Base-by-base conservation (phyloP, 108 stramenopile genomes). In the Cylindrotheca fusiformis region DNA sequence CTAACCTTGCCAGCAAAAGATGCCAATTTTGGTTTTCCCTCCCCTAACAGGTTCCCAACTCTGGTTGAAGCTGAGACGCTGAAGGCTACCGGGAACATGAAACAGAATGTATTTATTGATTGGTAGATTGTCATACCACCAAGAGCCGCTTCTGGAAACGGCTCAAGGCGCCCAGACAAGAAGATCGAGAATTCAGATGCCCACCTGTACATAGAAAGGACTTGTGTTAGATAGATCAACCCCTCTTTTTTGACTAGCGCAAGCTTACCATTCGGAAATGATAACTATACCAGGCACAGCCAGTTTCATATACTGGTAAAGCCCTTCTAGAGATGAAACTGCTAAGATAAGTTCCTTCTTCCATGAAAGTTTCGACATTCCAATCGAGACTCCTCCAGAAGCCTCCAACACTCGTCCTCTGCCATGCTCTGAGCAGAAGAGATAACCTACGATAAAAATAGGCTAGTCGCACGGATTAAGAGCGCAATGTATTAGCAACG, bases 71-170 rank as follows among this genome's bases (percentile, higher is more conserved):
- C 83, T 25, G 77, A 70, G 45, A 83, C 69, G 29, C 71, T 32
- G 52, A 63, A 77, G 23, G 62, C 79, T 0, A 75, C 48, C 1
- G 87, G 77, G 27, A 85, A 60, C 83, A 83, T 78, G 73, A 88
- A 88, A 56, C 79, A 85, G 47, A 67, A 75, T 18, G 60, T 62
- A 49, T 85, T 85, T 60, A 85, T 79, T 10, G 77, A 67, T 68
- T 88, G 87, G 67, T 85, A 88, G 18, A 88, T 66, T 12, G 83
- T 72, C 87, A 88, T 88, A 0, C 63, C 76, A 30, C 62, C 77
- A 4, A 88, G 44, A 0, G 81, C 78, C 17, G 65, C 45, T 20
- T 74, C 67, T 2, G 87, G 81, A 47, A 73, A 12, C 1, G 87
- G 87, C 0, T 14, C 17, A 25, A 87, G 59, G 19, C 69, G 57